These are phyloP conservation scores for Kokia cookei DNA, from an alignment of 441 rosid genomes.

Conservation along the genomic window DNA sequence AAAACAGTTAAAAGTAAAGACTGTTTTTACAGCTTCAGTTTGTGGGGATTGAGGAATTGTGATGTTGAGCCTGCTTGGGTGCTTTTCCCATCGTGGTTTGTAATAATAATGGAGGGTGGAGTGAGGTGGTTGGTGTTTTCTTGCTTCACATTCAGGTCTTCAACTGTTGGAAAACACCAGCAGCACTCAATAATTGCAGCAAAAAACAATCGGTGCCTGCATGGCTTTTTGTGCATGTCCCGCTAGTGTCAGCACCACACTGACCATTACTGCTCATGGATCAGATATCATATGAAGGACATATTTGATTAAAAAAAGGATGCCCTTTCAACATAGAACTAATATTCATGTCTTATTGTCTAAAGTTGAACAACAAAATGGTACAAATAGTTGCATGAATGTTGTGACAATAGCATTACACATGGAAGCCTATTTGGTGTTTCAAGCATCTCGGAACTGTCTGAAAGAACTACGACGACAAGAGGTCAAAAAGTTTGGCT, in stretches of 20 bases:
- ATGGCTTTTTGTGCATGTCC: neutral
- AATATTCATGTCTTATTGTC: neutral
- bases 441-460: constrained; percentile 57
- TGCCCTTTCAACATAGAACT: neutral
- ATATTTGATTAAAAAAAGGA: neutral
- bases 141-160: neutral
- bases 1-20: neutral
- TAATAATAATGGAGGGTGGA: neutral
- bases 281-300: neutral
- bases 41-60: neutral
- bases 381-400: too few relatives aligned
- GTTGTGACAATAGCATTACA: constrained; percentile 54
- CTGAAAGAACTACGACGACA: constrained; percentile 42
- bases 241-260: neutral
- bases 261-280: neutral
- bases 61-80: neutral
- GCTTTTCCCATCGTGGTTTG: neutral
- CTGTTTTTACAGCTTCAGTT: neutral
- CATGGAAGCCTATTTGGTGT: constrained; percentile 31
- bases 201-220: neutral
- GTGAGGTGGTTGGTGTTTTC: neutral
- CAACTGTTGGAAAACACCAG: neutral
- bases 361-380: neutral
- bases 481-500: too few relatives aligned
- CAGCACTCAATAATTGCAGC: neutral